A percentile compares a stretch with the other conserved stretches of the same genome.
Evolutionary conservation across 495 filamentous ascomycete genomes (phyloP).

Genomic region (Amphirosellinia nigrospora): DNA sequence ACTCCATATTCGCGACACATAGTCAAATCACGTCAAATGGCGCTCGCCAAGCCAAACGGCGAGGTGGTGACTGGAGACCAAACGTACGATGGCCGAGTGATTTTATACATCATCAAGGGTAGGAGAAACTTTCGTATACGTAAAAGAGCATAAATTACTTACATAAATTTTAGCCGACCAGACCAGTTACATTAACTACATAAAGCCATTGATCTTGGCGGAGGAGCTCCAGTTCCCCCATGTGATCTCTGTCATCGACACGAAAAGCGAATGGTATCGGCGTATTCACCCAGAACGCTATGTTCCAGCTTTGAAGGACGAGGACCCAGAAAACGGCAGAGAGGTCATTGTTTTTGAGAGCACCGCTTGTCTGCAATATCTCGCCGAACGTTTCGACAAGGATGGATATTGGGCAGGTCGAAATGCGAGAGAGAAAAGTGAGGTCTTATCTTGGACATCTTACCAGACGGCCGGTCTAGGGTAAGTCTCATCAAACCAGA

Average conservation of each 20-base stretch:
- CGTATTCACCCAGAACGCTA: conserved; percentile 31
- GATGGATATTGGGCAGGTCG: conserved; percentile 29
- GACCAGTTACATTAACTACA: conserved; percentile 39
- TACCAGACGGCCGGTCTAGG: conserved; percentile 27
- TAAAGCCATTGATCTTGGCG: conserved; percentile 37
- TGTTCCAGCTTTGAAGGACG: conserved; percentile 30
- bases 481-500: background rate
- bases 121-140: background rate
- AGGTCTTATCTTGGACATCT: conserved; percentile 26
- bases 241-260: conserved; percentile 36
- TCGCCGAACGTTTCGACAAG: conserved; percentile 33
- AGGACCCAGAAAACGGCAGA: conserved; percentile 28
- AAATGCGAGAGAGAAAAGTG: conserved; percentile 27
- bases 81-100: conserved; percentile 32
- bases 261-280: conserved; percentile 33
- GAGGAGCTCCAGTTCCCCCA: conserved; percentile 34
- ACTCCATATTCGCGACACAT: background rate
- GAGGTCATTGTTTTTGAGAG: conserved; percentile 37
- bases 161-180: conserved; percentile 28
- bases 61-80: conserved; percentile 29
- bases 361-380: conserved; percentile 39
- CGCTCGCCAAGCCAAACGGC: conserved; percentile 16
- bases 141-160: background rate
- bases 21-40: too few species aligned
- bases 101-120: conserved; percentile 38